A percentile compares a stretch with the other conserved stretches of the same genome.
These are phyloP conservation scores for Conoideocrella luteorostrata DNA, from an alignment of 2,329 filamentous ascomycete species.

Conservation along the genomic window DNA sequence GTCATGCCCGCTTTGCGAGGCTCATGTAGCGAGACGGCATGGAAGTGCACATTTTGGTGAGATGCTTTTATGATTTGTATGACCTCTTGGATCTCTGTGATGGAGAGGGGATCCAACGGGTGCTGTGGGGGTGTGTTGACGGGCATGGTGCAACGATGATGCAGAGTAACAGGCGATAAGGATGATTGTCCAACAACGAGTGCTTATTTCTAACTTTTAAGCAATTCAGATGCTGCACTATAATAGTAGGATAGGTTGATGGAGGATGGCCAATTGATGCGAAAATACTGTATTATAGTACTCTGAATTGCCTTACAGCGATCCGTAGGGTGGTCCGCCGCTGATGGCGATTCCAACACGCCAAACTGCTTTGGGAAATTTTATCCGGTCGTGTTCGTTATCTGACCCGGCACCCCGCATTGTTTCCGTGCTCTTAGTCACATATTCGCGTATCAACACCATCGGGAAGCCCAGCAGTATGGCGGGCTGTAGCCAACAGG, in stretches of 20 bases:
- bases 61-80: conserved; percentile 61
- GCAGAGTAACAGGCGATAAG: not conserved
- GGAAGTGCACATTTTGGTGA: conserved; percentile 65
- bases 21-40: conserved; percentile 75
- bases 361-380: not conserved
- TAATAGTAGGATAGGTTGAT: too few relatives aligned
- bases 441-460: too few relatives aligned
- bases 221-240: too few relatives aligned
- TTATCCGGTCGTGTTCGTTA: too few relatives aligned
- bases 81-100: conserved; percentile 63
- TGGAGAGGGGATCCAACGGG: conserved; percentile 71
- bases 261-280: too few relatives aligned
- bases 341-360: not conserved
- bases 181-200: not conserved
- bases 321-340: not conserved
- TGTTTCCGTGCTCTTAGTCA: too few relatives aligned
- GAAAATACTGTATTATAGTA: not conserved
- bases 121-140: conserved; percentile 33
- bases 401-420: too few relatives aligned
- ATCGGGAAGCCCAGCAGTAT: too few relatives aligned
- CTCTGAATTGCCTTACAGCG: not conserved
- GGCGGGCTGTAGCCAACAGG: too few relatives aligned
- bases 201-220: too few relatives aligned
- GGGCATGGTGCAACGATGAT: not conserved
- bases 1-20: conserved; percentile 77